A percentile compares a stretch with the other conserved stretches of the same genome.
Evolutionary conservation across 352 stramenopile genomes (phyloP).

Genomic region (Phytophthora pluvialis): DNA sequence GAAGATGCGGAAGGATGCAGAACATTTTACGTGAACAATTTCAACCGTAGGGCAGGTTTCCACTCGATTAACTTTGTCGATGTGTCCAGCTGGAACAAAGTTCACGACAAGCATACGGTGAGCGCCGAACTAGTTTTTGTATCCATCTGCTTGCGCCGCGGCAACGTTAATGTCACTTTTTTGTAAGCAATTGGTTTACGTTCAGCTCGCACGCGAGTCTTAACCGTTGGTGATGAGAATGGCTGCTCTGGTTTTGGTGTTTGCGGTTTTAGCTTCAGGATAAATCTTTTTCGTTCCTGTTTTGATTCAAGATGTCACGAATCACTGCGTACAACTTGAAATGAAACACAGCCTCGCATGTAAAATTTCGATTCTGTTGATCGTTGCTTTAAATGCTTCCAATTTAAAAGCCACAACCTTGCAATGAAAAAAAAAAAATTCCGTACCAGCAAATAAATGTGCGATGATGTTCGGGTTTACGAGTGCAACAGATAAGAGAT

Average conservation of each 20-base stretch:
- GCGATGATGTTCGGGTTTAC: background rate
- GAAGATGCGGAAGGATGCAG: background rate
- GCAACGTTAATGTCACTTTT: background rate
- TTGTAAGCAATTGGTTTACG: background rate
- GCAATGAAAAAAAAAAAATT: too few species aligned
- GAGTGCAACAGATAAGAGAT: background rate
- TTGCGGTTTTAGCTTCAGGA: background rate
- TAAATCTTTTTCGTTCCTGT: background rate
- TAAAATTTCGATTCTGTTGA: background rate
- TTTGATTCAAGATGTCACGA: background rate
- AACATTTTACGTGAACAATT: background rate
- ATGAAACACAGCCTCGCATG: background rate
- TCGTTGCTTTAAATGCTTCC: too few species aligned
- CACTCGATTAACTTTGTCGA: background rate
- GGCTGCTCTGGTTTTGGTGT: too few species aligned
- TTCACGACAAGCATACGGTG: background rate
- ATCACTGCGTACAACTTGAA: background rate
- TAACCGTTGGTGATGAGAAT: background rate
- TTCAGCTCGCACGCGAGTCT: background rate
- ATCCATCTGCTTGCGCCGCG: background rate
- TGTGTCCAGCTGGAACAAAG: background rate
- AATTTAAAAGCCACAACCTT: too few species aligned
- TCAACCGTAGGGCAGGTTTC: background rate
- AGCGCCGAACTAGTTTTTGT: background rate
- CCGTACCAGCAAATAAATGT: background rate